Percentiles rank a stretch among this genome's conserved stretches.
Conservation (phyloP, 2,329 filamentous ascomycete genomes). For the Cladorrhinum sp. region DNA sequence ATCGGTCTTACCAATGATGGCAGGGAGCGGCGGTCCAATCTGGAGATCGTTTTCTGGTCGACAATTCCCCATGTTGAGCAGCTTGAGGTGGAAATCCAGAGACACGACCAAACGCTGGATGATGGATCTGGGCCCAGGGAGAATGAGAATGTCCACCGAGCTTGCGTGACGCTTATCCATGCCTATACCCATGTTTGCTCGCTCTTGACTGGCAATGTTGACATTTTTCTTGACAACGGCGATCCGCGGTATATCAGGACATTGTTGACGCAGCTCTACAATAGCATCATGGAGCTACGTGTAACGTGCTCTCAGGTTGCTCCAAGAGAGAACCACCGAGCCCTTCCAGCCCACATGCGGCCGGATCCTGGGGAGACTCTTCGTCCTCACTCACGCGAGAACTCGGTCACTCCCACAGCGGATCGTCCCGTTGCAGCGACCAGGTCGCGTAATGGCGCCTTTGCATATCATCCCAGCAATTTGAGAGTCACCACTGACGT, state of each 20-base stretch:
- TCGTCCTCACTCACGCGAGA: constrained; percentile 50
- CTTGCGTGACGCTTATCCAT: constrained; percentile 60
- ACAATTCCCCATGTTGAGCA: constrained; percentile 65
- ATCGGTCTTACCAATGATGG: constrained; percentile 60
- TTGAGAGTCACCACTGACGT: constrained; percentile 58
- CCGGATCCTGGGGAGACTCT: constrained; percentile 45
- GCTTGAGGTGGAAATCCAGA: constrained; percentile 62
- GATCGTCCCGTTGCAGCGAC: constrained; percentile 42
- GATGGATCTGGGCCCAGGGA: constrained; percentile 50
- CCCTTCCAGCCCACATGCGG: constrained; percentile 23
- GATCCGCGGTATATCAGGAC: constrained; percentile 66
- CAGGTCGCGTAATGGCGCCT: constrained; percentile 38
- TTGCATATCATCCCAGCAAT: constrained; percentile 49
- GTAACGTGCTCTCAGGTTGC: constrained; percentile 45
- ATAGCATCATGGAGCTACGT: constrained; percentile 65
- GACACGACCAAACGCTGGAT: constrained; percentile 51
- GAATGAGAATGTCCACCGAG: constrained; percentile 62
- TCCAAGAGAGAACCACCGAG: constrained; percentile 30
- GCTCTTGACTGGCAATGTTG: constrained; percentile 58
- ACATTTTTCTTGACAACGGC: constrained; percentile 62
- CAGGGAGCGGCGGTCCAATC: constrained; percentile 58
- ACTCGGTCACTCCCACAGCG: constrained; percentile 51
- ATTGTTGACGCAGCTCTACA: constrained; percentile 61
- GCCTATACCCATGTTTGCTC: constrained; percentile 65
- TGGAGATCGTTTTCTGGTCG: constrained; percentile 66